Evolutionary conservation across 2,329 filamentous ascomycete genomes (phyloP), one percentile per base, ranked within the genome.

Genomic region (Ustulina deusta): DNA sequence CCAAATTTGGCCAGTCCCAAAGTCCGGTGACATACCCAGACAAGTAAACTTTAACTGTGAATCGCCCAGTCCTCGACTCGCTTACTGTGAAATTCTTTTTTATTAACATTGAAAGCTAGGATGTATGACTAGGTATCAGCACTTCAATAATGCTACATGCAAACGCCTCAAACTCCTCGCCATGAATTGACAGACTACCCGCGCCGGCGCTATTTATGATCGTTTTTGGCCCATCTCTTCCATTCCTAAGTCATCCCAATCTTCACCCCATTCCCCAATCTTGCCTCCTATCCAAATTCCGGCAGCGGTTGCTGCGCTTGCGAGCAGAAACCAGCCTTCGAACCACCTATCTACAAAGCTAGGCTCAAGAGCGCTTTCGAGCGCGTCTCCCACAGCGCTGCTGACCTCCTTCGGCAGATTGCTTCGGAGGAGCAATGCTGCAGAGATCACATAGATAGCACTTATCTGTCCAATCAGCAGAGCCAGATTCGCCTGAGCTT

Each of bases 381-480:
- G 81, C 0, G 92, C 92, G 71, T 94, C 91, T 2, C 89, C 90
- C 3, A 97, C 92, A 1, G 91, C 91, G 57, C 88, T 89, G 66
- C 93, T 89, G 76, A 95, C 90, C 77, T 94, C 91, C 42, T 84
- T 84, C 0, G 93, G 93, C 71, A 97, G 82, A 77, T 93, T 95
- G 73, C 91, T 92, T 58, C 93, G 82, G 54, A 97, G 82, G 66
- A 97, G 83, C 71, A 97, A 81, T 2, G 92, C 91, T 1, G 91
- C 90, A 66, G 89, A 91, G 74, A 97, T 94, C 61, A 97, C 93
- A 77, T 97, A 97, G 0, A 93, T 94, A 1, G 92, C 93, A 1
- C 89, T 89, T 51, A 97, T 89, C 79, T 97, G 93, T 4, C 90
- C 91, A 40, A 95, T 89, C 49, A 94, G 84, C 13, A 97, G 85